Conservation (phyloP, 2,329 filamentous ascomycete genomes). For the Fusarium sp. region DNA sequence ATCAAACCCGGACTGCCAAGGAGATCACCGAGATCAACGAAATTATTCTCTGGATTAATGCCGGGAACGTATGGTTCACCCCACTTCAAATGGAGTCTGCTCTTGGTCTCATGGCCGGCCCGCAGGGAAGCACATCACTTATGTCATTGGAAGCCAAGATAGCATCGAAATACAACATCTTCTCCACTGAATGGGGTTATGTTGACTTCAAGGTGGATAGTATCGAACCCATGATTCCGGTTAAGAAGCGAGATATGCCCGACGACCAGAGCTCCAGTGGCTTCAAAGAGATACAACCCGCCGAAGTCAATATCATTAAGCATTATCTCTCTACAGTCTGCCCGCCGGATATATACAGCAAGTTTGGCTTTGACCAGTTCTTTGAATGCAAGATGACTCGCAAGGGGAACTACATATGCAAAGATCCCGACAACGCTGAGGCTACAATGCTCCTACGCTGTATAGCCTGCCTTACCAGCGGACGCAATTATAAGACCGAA, state of each 20-base stretch:
- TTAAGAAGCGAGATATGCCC: not conserved
- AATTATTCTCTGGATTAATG: not conserved
- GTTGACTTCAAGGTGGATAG: not conserved
- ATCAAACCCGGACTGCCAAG: not conserved
- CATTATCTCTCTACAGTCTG: not conserved
- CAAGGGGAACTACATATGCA: not conserved
- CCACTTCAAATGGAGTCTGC: not conserved
- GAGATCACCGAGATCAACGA: not conserved
- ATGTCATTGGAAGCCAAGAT: not conserved
- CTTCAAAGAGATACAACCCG: not conserved
- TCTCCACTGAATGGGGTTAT: fast-evolving
- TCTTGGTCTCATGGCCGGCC: not conserved
- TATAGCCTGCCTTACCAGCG: not conserved
- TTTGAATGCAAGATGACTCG: not conserved
- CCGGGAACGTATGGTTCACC: not conserved
- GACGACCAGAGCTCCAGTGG: not conserved
- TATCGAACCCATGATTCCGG: not conserved
- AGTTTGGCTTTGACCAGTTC: not conserved
- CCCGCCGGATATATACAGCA: not conserved
- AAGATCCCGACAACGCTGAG: not conserved
- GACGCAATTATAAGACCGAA: not conserved
- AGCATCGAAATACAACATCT: not conserved
- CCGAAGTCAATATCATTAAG: not conserved
- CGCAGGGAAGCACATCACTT: not conserved
- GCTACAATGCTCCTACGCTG: not conserved